A percentile compares a stretch with the other conserved stretches of the same genome.
Evolutionary conservation across 1,284 basidiomycete species (phyloP).

Genomic region (Rhodofomes roseus): DNA sequence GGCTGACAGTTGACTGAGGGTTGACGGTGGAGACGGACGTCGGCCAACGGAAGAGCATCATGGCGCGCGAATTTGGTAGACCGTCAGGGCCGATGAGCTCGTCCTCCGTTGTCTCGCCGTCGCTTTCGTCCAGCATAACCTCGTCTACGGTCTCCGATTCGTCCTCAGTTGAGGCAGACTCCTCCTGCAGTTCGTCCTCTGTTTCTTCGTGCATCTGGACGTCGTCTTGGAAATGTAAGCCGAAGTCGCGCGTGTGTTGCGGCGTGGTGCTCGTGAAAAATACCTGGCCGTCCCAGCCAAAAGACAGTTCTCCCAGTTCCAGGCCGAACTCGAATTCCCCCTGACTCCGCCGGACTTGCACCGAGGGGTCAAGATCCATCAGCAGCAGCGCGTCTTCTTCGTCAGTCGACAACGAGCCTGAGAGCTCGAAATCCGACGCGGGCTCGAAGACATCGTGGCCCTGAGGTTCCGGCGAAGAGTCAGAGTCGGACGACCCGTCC

Average conservation of each 20-base stretch:
- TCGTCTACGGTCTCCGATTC: conserved; percentile 27
- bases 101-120: conserved; percentile 49
- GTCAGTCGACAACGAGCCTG: conserved; percentile 23
- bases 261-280: conserved; percentile 15
- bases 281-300: conserved; percentile 26
- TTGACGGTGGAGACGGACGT: conserved; percentile 62
- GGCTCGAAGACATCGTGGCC: conserved; percentile 32
- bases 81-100: conserved; percentile 71
- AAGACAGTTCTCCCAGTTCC: conserved; percentile 24
- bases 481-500: conserved; percentile 44
- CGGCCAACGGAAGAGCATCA: conserved; percentile 67
- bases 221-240: conserved; percentile 16
- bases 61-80: conserved; percentile 68
- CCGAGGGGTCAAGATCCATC: conserved; percentile 28
- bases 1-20: conserved; percentile 67
- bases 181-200: conserved; percentile 17
- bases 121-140: conserved; percentile 28
- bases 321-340: conserved; percentile 28
- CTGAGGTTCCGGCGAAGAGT: conserved; percentile 27
- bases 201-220: conserved; percentile 24
- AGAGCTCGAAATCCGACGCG: conserved; percentile 23
- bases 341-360: conserved; percentile 23
- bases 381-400: conserved; percentile 28
- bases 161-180: conserved; percentile 33
- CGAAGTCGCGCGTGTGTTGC: conserved; percentile 14